Percentiles rank a stretch among this genome's conserved stretches.
Evolutionary conservation across 768 basidiomycete species (phyloP).

Genomic region (Agrocybe pediades): DNA sequence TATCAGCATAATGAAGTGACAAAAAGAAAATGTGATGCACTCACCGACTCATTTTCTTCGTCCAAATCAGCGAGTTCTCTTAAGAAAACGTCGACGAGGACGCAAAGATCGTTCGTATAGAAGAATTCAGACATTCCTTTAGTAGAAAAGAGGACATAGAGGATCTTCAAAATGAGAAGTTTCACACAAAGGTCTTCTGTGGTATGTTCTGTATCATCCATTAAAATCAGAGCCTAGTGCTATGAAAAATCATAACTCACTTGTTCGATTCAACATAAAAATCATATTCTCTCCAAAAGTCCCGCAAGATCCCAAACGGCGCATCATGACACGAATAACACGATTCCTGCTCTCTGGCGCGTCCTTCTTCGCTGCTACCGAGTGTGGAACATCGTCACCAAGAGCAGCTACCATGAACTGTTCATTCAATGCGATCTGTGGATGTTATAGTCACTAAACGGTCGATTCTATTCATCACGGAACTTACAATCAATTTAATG

Average conservation of each 20-base stretch:
- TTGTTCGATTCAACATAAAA: conserved; percentile 96
- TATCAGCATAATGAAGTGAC: conserved; percentile 2
- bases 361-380: conserved; percentile 18
- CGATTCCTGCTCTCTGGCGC: conserved; percentile 63
- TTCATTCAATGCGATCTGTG: conserved; percentile 89
- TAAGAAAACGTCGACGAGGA: conserved; percentile 97
- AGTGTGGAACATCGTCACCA: conserved; percentile 27
- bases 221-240: background rate
- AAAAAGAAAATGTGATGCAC: conserved; percentile 28
- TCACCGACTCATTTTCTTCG: conserved; percentile 90
- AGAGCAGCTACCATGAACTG: conserved; percentile 96
- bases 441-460: background rate
- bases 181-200: conserved; percentile 95
- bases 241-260: conserved; percentile 51
- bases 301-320: conserved; percentile 83
- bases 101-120: conserved; percentile 96
- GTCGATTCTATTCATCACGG: background rate
- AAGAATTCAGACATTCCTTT: conserved; percentile 94
- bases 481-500: conserved; percentile 87
- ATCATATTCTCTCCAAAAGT: conserved; percentile 99
- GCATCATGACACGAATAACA: conserved; percentile 79
- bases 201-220: conserved; percentile 60
- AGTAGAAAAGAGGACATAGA: conserved; percentile 94
- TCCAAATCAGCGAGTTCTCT: conserved; percentile 90
- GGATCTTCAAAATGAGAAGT: conserved; percentile 87